phyloP scores from a whole-genome alignment of 2,329 filamentous ascomycete genomes.

The Colletotrichum falcatum region DNA sequence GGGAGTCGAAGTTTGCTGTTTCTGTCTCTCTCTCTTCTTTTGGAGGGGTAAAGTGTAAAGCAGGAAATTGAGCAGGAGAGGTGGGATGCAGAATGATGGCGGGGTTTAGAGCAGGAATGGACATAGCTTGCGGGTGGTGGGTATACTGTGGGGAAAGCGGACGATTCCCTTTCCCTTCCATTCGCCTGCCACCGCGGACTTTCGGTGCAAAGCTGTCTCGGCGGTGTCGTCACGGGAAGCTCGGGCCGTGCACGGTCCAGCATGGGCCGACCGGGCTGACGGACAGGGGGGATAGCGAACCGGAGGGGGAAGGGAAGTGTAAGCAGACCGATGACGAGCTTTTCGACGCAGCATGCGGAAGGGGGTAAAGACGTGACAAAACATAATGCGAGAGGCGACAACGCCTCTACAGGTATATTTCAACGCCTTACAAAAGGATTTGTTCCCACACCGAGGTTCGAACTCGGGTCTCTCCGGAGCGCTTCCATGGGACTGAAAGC shows the following conservation, averaged over 20 bases:
- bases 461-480: conserved; percentile 25
- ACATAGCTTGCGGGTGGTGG: conserved; percentile 20
- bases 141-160: conserved; percentile 26
- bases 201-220: neutral
- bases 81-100: conserved; percentile 22
- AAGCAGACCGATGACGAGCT: conserved; percentile 14
- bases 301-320: neutral
- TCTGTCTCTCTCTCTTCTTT: neutral
- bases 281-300: neutral
- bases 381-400: too few species aligned
- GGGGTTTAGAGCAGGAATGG: conserved; percentile 25
- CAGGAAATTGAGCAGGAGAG: neutral
- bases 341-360: conserved; percentile 16
- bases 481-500: conserved; percentile 18
- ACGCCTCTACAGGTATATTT: neutral
- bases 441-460: conserved; percentile 24
- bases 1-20: neutral
- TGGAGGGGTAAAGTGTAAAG: conserved; percentile 20
- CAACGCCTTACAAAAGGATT: neutral
- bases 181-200: neutral
- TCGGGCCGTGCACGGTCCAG: conserved; percentile 1
- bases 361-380: too few species aligned
- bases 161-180: neutral
- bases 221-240: neutral
- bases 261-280: conserved; percentile 20